Conservation (phyloP, 2,329 filamentous ascomycete species). For the Ascochyta lentis region DNA sequence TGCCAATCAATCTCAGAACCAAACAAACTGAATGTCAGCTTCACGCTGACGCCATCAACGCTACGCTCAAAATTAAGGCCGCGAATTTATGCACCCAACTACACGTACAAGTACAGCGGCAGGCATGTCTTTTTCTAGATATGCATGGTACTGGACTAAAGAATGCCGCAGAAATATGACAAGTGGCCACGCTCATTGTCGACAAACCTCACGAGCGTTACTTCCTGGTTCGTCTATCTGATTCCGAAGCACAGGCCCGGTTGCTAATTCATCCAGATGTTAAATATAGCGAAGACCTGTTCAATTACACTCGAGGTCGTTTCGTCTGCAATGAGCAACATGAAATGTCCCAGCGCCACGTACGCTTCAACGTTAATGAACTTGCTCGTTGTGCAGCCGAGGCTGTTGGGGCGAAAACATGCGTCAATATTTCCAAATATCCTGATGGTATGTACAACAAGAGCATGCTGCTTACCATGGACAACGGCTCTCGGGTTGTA, state of each 20-base stretch:
- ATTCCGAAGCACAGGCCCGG: not conserved
- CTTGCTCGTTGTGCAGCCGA: constrained; percentile 34
- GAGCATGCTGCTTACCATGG: constrained; percentile 45
- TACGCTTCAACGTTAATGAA: constrained; percentile 39
- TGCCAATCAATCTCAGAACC: too few species aligned
- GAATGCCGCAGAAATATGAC: constrained; percentile 1
- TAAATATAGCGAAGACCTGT: constrained; percentile 30
- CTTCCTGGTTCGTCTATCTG: constrained; percentile 4
- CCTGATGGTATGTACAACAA: constrained; percentile 48
- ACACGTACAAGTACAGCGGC: not conserved
- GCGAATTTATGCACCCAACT: too few species aligned
- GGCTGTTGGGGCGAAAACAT: constrained; percentile 33
- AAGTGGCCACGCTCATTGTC: not conserved
- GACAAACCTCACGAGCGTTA: constrained; percentile 2
- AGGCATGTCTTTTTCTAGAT: not conserved
- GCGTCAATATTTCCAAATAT: constrained; percentile 36
- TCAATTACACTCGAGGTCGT: constrained; percentile 37
- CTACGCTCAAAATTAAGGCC: not conserved
- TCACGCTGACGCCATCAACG: not conserved
- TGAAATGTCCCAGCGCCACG: constrained; percentile 30
- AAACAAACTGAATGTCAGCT: too few species aligned
- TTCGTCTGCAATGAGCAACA: constrained; percentile 34
- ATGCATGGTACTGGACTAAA: not conserved
- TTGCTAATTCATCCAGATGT: constrained; percentile 21
- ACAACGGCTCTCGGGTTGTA: constrained; percentile 43